These are phyloP conservation scores for Pyracantha coccinea DNA, from an alignment of 331 rosid genomes.

Conservation along the genomic window DNA sequence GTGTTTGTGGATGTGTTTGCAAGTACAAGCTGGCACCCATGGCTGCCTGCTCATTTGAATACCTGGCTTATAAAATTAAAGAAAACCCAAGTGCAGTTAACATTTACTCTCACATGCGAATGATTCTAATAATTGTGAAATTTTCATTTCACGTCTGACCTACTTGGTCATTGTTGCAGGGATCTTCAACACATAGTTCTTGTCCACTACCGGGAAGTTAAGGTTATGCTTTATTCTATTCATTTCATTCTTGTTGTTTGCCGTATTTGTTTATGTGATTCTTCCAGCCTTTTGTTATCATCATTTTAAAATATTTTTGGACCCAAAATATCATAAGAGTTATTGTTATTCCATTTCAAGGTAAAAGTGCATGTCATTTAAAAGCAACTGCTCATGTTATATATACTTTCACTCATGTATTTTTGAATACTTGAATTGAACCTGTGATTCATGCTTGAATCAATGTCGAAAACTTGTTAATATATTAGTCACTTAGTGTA, in stretches of 20 bases:
- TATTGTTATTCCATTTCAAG: neutral
- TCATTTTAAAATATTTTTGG: neutral
- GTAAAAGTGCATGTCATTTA: neutral
- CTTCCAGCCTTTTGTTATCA: neutral
- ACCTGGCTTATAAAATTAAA: neutral
- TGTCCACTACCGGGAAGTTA: constrained; percentile 78
- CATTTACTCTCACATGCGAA: neutral
- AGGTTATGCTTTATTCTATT: constrained; percentile 32
- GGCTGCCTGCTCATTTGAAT: neutral
- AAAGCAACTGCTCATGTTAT: neutral
- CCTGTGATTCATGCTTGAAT: neutral
- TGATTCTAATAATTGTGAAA: neutral
- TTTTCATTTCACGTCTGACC: constrained; percentile 6
- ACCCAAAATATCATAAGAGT: neutral
- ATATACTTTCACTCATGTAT: neutral
- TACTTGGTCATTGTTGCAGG: constrained; percentile 38
- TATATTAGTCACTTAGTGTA: neutral
- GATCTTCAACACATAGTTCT: constrained; percentile 79
- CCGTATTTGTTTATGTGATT: neutral
- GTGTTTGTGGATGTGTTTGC: neutral
- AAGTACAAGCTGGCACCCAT: neutral
- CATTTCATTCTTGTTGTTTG: neutral
- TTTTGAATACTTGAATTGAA: neutral
- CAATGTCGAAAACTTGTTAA: neutral
- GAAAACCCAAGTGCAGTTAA: neutral